phyloP scores from a whole-genome alignment of 148 eudicot genomes.

The Nepenthes gracilis region DNA sequence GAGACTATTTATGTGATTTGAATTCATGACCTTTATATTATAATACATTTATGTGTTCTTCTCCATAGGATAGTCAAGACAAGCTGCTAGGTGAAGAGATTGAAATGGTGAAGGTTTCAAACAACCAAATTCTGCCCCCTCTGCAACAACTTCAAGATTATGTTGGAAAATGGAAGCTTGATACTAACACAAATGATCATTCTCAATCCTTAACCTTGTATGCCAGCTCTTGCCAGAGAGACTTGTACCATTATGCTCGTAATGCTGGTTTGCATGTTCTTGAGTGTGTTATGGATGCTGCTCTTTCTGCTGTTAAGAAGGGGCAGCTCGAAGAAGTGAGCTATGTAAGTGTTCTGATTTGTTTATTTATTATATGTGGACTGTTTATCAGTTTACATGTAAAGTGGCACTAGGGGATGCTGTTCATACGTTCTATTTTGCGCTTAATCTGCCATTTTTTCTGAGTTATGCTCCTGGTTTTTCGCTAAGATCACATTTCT shows the following conservation, averaged over 20 bases:
- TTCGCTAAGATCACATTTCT: conserved; percentile 13
- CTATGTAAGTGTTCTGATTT: conserved; percentile 35
- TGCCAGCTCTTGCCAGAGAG: conserved; percentile 55
- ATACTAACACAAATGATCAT: conserved; percentile 18
- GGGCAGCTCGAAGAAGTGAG: conserved; percentile 78
- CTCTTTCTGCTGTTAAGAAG: conserved; percentile 61
- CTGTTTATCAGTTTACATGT: too few species aligned
- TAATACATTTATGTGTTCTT: conserved; percentile 3
- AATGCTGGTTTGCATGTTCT: conserved; percentile 76
- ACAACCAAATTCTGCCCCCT: conserved; percentile 47
- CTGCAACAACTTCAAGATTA: conserved; percentile 44
- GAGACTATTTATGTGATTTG: not conserved
- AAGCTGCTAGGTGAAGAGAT: conserved; percentile 57
- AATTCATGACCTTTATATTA: not conserved
- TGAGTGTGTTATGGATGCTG: conserved; percentile 72
- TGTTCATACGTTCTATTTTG: too few species aligned
- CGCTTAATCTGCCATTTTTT: too few species aligned
- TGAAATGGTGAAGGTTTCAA: conserved; percentile 34
- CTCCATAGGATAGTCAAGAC: conserved; percentile 67
- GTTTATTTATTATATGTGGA: too few species aligned
- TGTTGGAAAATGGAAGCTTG: conserved; percentile 25
- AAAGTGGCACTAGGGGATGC: too few species aligned
- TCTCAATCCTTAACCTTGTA: conserved; percentile 25
- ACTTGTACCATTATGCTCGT: conserved; percentile 88
- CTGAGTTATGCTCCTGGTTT: not conserved